phyloP scores from a whole-genome alignment of 805 yeast species.

The Candida oleophila region DNA sequence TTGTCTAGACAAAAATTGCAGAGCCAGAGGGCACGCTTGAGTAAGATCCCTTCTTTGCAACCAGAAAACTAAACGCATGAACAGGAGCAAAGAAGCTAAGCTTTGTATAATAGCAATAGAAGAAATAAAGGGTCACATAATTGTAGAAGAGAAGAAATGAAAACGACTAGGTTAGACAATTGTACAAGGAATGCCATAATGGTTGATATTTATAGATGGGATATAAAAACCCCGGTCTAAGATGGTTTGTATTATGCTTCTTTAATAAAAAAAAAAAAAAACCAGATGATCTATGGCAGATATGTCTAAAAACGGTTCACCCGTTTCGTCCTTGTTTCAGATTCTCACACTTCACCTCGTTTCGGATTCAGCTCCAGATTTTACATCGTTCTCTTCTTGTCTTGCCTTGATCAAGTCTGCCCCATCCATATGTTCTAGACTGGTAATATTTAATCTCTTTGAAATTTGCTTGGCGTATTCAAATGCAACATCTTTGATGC shows the following conservation, averaged over 20 bases:
- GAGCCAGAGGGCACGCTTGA: slow-evolving; percentile 17
- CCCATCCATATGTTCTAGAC: slow-evolving; percentile 37
- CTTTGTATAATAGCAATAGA: not conserved
- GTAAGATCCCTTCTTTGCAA: slow-evolving; percentile 12
- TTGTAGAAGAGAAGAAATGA: too few species aligned
- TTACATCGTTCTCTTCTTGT: not conserved
- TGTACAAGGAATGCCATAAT: too few species aligned
- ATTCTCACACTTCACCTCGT: not conserved
- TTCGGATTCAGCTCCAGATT: not conserved
- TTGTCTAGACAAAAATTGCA: slow-evolving; percentile 15
- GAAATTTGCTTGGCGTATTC: slow-evolving; percentile 39
- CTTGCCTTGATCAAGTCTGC: slow-evolving; percentile 12
- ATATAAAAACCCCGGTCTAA: too few species aligned
- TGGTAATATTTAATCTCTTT: slow-evolving; percentile 26
- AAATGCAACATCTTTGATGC: slow-evolving; percentile 27
- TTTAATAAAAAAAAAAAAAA: too few species aligned
- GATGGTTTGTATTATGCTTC: too few species aligned
- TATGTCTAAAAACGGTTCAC: too few species aligned
- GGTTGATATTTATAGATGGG: too few species aligned
- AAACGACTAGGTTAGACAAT: too few species aligned
- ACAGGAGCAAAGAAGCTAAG: not conserved
- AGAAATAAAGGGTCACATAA: too few species aligned
- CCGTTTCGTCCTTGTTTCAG: too few species aligned
- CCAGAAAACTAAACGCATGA: slow-evolving; percentile 2
- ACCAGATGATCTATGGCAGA: too few species aligned